Evolutionary conservation across 306 rosid genomes (phyloP), one percentile per base, ranked within the genome.

Genomic region (Lotus japonicus): DNA sequence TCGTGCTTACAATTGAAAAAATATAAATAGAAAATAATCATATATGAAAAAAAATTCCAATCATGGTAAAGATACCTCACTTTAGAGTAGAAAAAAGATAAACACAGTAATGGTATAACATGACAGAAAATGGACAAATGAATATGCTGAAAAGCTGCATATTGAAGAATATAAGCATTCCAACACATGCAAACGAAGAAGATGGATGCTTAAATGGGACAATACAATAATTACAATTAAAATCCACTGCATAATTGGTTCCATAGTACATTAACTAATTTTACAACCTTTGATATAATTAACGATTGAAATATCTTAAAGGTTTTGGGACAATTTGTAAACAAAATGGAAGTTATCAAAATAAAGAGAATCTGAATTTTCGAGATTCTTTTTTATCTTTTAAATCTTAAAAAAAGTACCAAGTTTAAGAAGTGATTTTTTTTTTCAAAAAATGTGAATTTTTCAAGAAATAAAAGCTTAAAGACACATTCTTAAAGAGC

Each of bases 101-200:
- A 60, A 35, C 8, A 77, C 46, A 16, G 66, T 19, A 59, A 70
- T 14, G 45, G 54, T 33, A 57, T 49, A 31, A 71, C 42, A 56
- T 19, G 45, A 9, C 31, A 59, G 26, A 63, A 15, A 45, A 55
- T 52, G 31, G 15, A 65, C 49, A 35, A 36, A 31, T 61, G 38
- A 55, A 56, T 11, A 63, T 11, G 43, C n/a, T 45, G 44, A 54
- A 38, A 63, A 63, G 54, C 26, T 55, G 3, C 19, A 13, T 18
- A 16, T 12, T 45, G 56, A 74, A 68, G 35, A 73, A 45, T 44
- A 56, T 17, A 48, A 6, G 26, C 8, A 4, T 18, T 38, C 10
- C 56, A 10, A 11, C 21, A 14, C 23, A 41, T 11, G 13, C 77
- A 63, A 51, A 60, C 33, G 38, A 36, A 46, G 21, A 46, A 48